Percentiles rank a stretch among this genome's conserved stretches.
phyloP scores from a whole-genome alignment of 1,284 basidiomycete genomes.

The Sanghuangporus weigelae region DNA sequence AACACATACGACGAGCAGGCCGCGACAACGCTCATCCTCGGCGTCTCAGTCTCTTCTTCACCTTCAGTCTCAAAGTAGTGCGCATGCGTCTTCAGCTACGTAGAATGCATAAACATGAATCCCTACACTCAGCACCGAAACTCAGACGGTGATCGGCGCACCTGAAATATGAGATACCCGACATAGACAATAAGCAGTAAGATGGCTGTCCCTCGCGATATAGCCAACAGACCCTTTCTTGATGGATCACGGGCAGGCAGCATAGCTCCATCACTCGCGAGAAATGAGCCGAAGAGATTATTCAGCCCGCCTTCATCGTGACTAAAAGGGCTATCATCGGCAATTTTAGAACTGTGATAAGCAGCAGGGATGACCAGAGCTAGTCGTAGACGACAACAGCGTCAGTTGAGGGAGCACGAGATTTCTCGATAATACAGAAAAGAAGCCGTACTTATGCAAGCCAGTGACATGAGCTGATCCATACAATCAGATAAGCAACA shows the following conservation, averaged over 20 bases:
- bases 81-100: constrained; percentile 48
- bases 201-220: constrained; percentile 83
- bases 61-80: constrained; percentile 38
- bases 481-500: constrained; percentile 65
- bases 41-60: constrained; percentile 43
- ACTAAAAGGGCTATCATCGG: constrained; percentile 13
- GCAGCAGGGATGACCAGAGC: constrained; percentile 91
- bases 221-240: constrained; percentile 58
- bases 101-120: constrained; percentile 6
- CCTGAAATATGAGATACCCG: constrained; percentile 77
- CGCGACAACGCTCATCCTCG: constrained; percentile 65
- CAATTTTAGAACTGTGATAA: constrained; percentile 52
- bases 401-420: background rate
- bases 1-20: constrained; percentile 51
- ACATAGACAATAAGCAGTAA: constrained; percentile 80
- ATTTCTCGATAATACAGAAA: background rate
- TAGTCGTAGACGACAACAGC: constrained; percentile 23
- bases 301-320: background rate
- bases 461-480: constrained; percentile 74
- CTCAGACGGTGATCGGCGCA: constrained; percentile 26
- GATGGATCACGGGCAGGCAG: constrained; percentile 30
- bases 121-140: background rate
- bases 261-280: constrained; percentile 19
- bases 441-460: constrained; percentile 70
- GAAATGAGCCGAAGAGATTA: background rate